A percentile compares a stretch with the other conserved stretches of the same genome.
Conservation (phyloP, 129 eudicot species). For the Tanacetum coccineum region DNA sequence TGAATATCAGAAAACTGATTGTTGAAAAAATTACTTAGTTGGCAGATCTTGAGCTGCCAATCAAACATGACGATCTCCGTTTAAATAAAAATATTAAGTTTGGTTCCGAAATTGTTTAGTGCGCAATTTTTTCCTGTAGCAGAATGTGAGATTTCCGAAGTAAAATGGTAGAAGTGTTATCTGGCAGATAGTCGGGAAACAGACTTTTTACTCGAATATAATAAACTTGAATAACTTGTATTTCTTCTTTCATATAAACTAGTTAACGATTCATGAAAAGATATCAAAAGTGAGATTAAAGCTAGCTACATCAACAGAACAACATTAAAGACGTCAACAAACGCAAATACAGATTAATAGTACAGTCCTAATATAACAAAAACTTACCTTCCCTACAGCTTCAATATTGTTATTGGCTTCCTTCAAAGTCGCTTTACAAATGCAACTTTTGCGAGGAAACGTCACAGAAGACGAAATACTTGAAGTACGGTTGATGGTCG, state of each 20-base stretch:
- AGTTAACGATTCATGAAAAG: too few species aligned
- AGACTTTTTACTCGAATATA: background rate
- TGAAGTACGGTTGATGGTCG: conserved; percentile 3
- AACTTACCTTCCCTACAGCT: conserved; percentile 29
- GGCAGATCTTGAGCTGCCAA: too few species aligned
- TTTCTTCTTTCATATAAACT: too few species aligned
- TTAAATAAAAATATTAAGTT: background rate
- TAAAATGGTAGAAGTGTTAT: background rate
- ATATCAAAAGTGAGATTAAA: too few species aligned
- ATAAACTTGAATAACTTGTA: too few species aligned
- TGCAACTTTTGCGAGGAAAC: conserved; percentile 25
- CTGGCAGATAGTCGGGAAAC: background rate
- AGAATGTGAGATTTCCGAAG: background rate
- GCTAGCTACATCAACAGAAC: background rate
- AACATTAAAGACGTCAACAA: conserved; percentile 2
- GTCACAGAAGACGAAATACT: conserved; percentile 17
- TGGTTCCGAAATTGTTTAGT: background rate
- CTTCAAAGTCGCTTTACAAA: conserved; percentile 40
- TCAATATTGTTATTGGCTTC: conserved; percentile 23
- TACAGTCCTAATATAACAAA: background rate
- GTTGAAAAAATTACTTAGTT: too few species aligned
- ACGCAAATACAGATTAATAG: background rate
- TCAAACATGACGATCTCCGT: background rate
- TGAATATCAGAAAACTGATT: too few species aligned
- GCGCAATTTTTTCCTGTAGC: background rate